phyloP scores from a whole-genome alignment of 2,329 filamentous ascomycete species.

The Fragosphaeria purpurea region DNA sequence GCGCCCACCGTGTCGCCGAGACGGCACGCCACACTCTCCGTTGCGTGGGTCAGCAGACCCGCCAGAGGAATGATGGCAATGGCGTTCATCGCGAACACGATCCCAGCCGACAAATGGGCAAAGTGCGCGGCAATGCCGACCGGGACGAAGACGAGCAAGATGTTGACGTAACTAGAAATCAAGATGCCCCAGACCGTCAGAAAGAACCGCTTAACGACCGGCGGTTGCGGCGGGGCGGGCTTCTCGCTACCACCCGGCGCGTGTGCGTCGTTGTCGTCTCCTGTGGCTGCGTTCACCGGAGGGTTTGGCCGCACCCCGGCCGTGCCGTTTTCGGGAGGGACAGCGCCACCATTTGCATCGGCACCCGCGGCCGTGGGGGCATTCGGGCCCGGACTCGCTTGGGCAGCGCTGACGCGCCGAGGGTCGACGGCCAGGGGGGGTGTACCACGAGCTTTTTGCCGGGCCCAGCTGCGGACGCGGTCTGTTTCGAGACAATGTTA shows the following conservation, averaged over 20 bases:
- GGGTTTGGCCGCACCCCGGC: background rate
- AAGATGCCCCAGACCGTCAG: constrained; percentile 42
- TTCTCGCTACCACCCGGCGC: constrained; percentile 8
- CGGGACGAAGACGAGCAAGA: constrained; percentile 61
- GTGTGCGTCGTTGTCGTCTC: background rate
- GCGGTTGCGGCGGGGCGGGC: constrained; percentile 7
- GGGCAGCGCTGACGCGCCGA: background rate
- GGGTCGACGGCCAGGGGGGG: constrained; percentile 11
- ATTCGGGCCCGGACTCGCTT: too few relatives aligned
- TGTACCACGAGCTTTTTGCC: constrained; percentile 19
- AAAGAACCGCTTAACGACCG: constrained; percentile 26
- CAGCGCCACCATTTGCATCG: too few relatives aligned
- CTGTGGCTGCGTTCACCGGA: background rate
- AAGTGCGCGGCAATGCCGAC: constrained; percentile 50
- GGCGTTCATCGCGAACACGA: constrained; percentile 52
- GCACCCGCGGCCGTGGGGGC: too few relatives aligned
- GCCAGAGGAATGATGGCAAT: constrained; percentile 77
- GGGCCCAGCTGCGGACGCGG: constrained; percentile 20
- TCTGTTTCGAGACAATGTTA: constrained; percentile 11
- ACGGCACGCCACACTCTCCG: constrained; percentile 75
- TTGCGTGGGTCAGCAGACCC: constrained; percentile 71
- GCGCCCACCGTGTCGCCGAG: constrained; percentile 82
- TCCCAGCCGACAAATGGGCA: constrained; percentile 22
- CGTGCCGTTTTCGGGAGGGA: too few relatives aligned
- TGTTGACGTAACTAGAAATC: constrained; percentile 53